Evolutionary conservation across 73 alveolate species (phyloP).

Genomic region (Stentor coeruleus): DNA sequence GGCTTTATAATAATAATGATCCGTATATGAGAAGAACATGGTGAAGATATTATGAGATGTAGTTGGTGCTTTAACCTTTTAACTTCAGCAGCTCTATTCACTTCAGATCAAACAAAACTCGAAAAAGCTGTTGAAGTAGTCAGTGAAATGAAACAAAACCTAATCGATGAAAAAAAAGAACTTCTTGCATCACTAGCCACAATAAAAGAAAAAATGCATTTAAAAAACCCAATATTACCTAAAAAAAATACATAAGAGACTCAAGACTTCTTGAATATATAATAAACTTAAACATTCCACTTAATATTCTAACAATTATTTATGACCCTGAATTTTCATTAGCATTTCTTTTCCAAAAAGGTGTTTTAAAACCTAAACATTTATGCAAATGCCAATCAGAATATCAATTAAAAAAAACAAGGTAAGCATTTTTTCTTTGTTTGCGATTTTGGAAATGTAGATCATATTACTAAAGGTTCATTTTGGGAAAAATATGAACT

Average conservation of each 20-base stretch:
- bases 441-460: neutral
- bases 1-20: too few species aligned
- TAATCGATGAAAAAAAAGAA: neutral
- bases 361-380: neutral
- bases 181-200: neutral
- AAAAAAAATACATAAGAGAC: neutral
- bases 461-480: neutral
- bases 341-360: neutral
- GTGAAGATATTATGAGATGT: too few species aligned
- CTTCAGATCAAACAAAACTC: too few species aligned
- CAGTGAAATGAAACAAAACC: neutral
- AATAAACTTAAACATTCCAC: neutral
- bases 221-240: neutral
- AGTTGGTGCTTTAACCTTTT: too few species aligned
- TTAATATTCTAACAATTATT: neutral
- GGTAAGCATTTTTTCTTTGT: neutral
- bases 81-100: too few species aligned
- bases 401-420: neutral
- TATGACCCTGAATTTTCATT: constrained; percentile 4
- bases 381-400: neutral
- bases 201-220: too few species aligned
- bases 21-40: too few species aligned
- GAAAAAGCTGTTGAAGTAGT: too few species aligned
- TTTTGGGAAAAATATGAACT: neutral
- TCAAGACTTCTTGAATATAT: neutral